Evolutionary conservation across 192 early-diverging fungal genomes (phyloP), one percentile per base, ranked within the genome.

Genomic region (Haplosporangium gracile): DNA sequence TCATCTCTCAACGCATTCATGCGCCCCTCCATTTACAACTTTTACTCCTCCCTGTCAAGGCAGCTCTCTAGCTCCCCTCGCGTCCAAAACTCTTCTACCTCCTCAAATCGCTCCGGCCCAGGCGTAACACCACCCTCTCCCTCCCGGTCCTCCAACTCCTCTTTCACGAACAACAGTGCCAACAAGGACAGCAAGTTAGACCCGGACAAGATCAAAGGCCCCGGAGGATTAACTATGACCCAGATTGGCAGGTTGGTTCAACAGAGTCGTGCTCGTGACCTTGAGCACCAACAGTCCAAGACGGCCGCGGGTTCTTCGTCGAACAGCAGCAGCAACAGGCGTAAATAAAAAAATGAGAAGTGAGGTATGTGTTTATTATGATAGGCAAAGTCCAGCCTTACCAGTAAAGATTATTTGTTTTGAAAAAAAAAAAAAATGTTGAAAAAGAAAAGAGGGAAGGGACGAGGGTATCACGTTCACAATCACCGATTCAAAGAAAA

Each of bases 191-290:
- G 26, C 16, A 53, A 69, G 11, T 38, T 81, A 22, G 89, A 90
- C 53, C 90, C 90, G 20, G 80, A 91, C 43, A 88, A 78, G 71
- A 90, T 89, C 55, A 90, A 90, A 43, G 90, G 89, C 0, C 81
- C 89, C 4, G 88, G 81, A 4, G 89, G 90, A 29, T 70, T 89
- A 51, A 90, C 89, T 5, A 89, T 91, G 80, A 85, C 89, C 8
- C 90, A 89, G 49, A 83, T 85, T 36, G 81, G 82, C 9, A 82
- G 63, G 20, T 43, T 88, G 53, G 81, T 85, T 4, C 76, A 86
- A n/a, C 39, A 82, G 26, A 88, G 85, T 68, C 78, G 74, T 26
- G 60, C 77, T 6, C 29, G 74, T 18, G 89, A 89, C 45, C 26
- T 75, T 24, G 84, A 89, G n/a, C 76, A 81, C n/a, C 32, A 75